Evolutionary conservation across 805 yeast genomes (phyloP), one percentile per base, ranked within the genome.

Genomic region (Kazachstania africana): DNA sequence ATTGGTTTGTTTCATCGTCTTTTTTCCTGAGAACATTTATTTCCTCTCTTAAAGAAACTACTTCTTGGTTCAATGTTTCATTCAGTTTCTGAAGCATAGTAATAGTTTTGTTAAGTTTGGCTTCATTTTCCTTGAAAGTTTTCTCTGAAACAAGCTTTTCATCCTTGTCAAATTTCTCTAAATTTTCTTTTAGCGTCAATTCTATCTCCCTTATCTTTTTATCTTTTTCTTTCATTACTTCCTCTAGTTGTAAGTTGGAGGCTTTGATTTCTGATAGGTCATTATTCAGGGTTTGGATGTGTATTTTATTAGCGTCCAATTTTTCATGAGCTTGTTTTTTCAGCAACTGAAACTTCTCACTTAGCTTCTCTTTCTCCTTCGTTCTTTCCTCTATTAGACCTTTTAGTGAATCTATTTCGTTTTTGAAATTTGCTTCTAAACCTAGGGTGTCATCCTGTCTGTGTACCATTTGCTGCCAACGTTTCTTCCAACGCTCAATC

Each of bases 271-370:
- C 19, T 13, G 20, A 5, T 10, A 62, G 38, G 36, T 64, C 57
- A 5, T 43, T 36, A 27, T 53, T 68, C 26, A 74, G 50, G 5
- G 54, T 59, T 22, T 59, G 56, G 18, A 65, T 50, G 6, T 57
- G 56, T 5, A 45, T 43, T 28, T 47, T 48, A 3, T 51, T 42
- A 6, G 48, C 47, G 31, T 51, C 48, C 22, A 54, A 34, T 22
- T 53, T 52, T 28, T 60, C 61, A 44, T 55, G 54, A 1, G 62
- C 62, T 31, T 45, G 54, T 39, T 46, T 44, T 39, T 43, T 57
- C 17, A 59, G 35, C 26, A 58, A 45, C 25, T 42, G 45, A 33
- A 57, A 47, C 19, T 57, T 44, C 13, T 48, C 55, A 16, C 50
- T 49, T 22, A 53, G 41, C 12, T 60, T 62, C 1, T 50, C 47